Conservation (phyloP, 345 rosid species). For the Brassica carinata region DNA sequence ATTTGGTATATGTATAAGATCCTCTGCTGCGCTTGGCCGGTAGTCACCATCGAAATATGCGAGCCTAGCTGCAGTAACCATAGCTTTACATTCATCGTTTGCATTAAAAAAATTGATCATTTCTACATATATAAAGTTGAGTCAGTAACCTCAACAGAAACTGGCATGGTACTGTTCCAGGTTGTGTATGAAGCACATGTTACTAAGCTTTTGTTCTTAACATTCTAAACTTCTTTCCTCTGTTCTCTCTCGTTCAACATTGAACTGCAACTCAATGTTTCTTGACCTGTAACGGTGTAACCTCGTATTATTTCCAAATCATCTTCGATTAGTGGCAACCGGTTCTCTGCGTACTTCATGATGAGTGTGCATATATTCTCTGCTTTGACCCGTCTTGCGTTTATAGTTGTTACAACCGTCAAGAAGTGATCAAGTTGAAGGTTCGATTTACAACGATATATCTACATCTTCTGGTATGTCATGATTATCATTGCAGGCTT, state of each 20-base stretch:
- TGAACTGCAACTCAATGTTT: slow-evolving; percentile 63
- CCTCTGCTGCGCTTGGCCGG: too few species aligned
- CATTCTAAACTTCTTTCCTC: slow-evolving; percentile 46
- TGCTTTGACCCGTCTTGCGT: slow-evolving; percentile 57
- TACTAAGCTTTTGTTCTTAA: slow-evolving; percentile 66
- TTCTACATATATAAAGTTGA: too few species aligned
- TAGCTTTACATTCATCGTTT: too few species aligned
- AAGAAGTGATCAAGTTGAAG: slow-evolving; percentile 66
- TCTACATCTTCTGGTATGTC: slow-evolving; percentile 40
- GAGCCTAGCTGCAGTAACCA: too few species aligned
- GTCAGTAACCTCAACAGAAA: too few species aligned
- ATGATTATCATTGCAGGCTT: slow-evolving; percentile 54
- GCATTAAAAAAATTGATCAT: too few species aligned
- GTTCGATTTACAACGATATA: slow-evolving; percentile 54
- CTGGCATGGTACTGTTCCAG: slow-evolving; percentile 56
- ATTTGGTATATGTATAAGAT: too few species aligned
- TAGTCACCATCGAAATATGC: too few species aligned
- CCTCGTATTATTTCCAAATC: slow-evolving; percentile 63
- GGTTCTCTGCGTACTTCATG: slow-evolving; percentile 61
- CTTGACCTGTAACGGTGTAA: slow-evolving; percentile 42
- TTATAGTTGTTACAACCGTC: slow-evolving; percentile 65
- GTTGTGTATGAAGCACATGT: slow-evolving; percentile 64
- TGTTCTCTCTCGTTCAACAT: slow-evolving; percentile 43
- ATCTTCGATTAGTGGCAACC: slow-evolving; percentile 54
- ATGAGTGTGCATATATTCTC: slow-evolving; percentile 55